Evolutionary conservation across 176 grass and related monocot genomes (phyloP), one percentile per base, ranked within the genome.

Genomic region (Musa beccarii): DNA sequence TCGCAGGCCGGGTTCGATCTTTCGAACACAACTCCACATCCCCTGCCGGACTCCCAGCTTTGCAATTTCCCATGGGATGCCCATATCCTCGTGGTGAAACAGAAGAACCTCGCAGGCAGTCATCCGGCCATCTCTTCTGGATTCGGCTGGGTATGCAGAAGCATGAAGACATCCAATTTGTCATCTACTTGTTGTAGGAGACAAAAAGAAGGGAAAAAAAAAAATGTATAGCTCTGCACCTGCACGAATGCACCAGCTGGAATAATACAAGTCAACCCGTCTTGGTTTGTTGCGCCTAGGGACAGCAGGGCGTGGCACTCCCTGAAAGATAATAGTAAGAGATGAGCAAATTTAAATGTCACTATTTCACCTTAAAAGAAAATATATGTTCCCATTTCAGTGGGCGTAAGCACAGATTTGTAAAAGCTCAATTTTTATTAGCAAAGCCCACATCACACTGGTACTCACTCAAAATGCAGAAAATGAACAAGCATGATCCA

Each of bases 11-110:
- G 96, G 91, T 14, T 99, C 96, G 15, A 99, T 86, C 71, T 79
- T 80, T 16, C 85, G 94, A 43, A 99, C 86, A 6, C 91, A 89
- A 51, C 89, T 83, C 96, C 91, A 95, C 96, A 99, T 99, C 0
- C 96, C 96, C 76, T 99, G 96, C 19, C 89, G 81, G 54, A 95
- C 77, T 2, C 91, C 96, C 1, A 99, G 71, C 76, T 99, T 99
- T 0, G 89, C 85, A 29, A 99, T 81, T 23, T 93, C 85, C 90
- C 88, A 79, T 21, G 91, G 96, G 53, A 99, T 99, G 13, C 96
- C 96, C 96, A 95, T 99, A 43, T 99, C 91, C 69, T 95, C 96
- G 4, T 92, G 86, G 72, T 99, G 96, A 72, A 99, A 99, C 71
- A 99, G 73, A 54, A 99, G 84, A 76, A 99, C 88, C 78, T 99